A percentile compares a stretch with the other conserved stretches of the same genome.
Conservation (phyloP, 2,329 filamentous ascomycete genomes). For the Trichoderma guizhouense region DNA sequence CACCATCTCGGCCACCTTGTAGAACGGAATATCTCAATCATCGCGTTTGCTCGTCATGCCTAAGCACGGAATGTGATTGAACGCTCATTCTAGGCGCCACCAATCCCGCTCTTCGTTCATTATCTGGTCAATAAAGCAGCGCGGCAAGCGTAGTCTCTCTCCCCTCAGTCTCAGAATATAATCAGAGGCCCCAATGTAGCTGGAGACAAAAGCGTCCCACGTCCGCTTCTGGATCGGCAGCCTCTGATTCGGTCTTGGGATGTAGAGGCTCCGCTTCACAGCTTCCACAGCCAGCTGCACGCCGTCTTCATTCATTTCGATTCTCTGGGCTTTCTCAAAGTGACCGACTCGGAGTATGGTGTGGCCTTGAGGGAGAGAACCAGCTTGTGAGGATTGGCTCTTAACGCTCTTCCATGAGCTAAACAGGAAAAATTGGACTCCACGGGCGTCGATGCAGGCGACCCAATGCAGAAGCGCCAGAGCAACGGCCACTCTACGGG, state of each 20-base stretch:
- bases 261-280: conserved; percentile 22
- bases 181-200: conserved; percentile 1
- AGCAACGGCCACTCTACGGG: conserved; percentile 26
- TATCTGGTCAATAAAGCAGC: not conserved
- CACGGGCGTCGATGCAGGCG: conserved; percentile 28
- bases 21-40: not conserved
- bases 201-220: conserved; percentile 19
- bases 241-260: conserved; percentile 19
- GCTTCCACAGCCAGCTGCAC: conserved; percentile 22
- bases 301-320: conserved; percentile 23
- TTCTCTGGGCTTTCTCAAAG: conserved; percentile 28
- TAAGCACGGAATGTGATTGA: not conserved
- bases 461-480: conserved; percentile 34
- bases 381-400: not conserved
- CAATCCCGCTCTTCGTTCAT: not conserved
- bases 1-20: not conserved
- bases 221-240: not conserved
- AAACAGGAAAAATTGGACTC: conserved; percentile 34
- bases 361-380: not conserved
- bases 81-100: not conserved
- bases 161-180: not conserved
- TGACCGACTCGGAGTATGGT: conserved; percentile 30
- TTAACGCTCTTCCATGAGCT: not conserved
- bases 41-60: not conserved
- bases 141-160: not conserved